A percentile compares a stretch with the other conserved stretches of the same genome.
These are phyloP conservation scores for Marchantia polymorpha DNA, from an alignment of 225 moss, liverwort and hornwort genomes.

Conservation along the genomic window DNA sequence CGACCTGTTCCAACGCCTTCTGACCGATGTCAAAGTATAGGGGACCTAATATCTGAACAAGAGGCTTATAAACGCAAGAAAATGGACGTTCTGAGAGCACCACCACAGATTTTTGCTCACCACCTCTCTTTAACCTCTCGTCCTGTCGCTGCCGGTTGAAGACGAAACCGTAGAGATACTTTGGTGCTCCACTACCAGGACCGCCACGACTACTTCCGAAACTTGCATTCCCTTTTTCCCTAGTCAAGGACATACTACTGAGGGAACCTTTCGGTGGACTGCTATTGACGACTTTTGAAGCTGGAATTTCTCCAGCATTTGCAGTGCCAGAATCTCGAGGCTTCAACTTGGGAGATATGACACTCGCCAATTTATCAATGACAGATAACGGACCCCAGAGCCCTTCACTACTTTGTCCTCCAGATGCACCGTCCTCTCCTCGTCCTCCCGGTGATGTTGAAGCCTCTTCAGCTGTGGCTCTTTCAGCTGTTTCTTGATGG, in stretches of 20 bases:
- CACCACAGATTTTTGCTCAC: constrained; percentile 96
- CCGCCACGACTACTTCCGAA: constrained; percentile 56
- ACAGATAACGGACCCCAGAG: constrained; percentile 68
- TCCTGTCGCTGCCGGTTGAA: constrained; percentile 99
- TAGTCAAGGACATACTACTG: neutral
- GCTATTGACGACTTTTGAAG: constrained; percentile 32
- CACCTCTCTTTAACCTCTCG: constrained; percentile 93
- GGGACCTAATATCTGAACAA: constrained; percentile 90
- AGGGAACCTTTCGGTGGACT: constrained; percentile 32
- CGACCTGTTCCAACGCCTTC: constrained; percentile 75
- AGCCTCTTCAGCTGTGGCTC: constrained; percentile 14
- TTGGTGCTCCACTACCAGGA: constrained; percentile 78
- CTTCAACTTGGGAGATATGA: constrained; percentile 65
- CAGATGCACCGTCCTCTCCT: constrained; percentile 21
- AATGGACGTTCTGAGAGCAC: constrained; percentile 93
- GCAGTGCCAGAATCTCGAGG: constrained; percentile 39
- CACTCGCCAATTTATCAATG: constrained; percentile 72
- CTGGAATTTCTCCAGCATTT: constrained; percentile 25
- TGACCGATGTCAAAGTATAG: constrained; percentile 95
- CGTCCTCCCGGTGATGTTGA: constrained; percentile 19
- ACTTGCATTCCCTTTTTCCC: constrained; percentile 35
- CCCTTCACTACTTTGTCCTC: constrained; percentile 41
- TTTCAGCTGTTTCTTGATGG: constrained; percentile 22
- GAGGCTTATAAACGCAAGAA: constrained; percentile 91
- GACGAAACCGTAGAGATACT: constrained; percentile 92